Conservation (phyloP, 176 grass and related monocot species). For the Cenchrus americanus region DNA sequence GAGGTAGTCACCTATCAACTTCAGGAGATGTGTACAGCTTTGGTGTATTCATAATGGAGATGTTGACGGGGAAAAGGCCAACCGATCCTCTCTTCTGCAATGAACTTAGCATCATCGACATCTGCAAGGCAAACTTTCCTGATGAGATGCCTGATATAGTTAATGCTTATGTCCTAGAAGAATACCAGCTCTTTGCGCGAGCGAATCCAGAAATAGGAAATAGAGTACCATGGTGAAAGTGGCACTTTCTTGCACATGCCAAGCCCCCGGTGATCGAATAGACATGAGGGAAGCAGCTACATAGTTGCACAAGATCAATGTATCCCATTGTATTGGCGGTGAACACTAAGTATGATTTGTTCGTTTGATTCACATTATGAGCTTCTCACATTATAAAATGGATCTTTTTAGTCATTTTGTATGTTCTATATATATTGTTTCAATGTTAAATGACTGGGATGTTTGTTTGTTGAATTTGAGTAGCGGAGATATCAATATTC, state of each 20-base stretch:
- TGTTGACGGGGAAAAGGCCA: slow-evolving; percentile 26
- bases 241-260: slow-evolving; percentile 17
- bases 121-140: slow-evolving; percentile 1
- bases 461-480: too few species aligned
- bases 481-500: too few species aligned
- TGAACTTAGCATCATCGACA: slow-evolving; percentile 23
- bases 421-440: too few species aligned
- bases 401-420: too few species aligned
- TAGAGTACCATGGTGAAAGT: slow-evolving; percentile 13
- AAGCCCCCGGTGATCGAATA: slow-evolving; percentile 1
- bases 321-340: too few species aligned
- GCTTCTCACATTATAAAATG: too few species aligned
- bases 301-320: background rate
- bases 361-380: too few species aligned
- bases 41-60: slow-evolving; percentile 20
- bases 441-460: too few species aligned
- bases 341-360: too few species aligned
- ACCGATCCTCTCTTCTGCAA: slow-evolving; percentile 34
- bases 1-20: background rate
- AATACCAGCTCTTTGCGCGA: background rate
- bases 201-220: background rate
- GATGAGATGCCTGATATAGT: background rate
- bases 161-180: slow-evolving; percentile 8
- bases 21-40: slow-evolving; percentile 40
- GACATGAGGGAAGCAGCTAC: slow-evolving; percentile 27